Evolutionary conservation across 805 yeast genomes (phyloP), one percentile per base, ranked within the genome.

Genomic region (Cyberlindnera euphorbiae): DNA sequence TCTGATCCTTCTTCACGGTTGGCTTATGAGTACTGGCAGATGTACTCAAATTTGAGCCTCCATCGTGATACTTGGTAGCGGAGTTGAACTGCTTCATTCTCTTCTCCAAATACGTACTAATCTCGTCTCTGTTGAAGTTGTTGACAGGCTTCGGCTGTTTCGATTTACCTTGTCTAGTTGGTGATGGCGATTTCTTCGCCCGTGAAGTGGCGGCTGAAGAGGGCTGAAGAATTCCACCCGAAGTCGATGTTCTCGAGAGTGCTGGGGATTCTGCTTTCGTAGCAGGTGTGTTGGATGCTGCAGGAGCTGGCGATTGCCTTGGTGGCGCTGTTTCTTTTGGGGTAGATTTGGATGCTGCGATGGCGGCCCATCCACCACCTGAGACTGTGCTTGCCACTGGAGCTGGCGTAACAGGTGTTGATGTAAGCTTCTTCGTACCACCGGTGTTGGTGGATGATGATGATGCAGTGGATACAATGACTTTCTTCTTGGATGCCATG

Each of bases 361-460:
- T 38, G 23, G 49, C 44, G 8, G 52, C 52, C 52, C 52, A 47
- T 1, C 49, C 51, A 21, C 34, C 10, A 29, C 31, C 26, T 13
- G 29, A 8, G 19, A 24, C 17, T 16, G 22, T 7, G 22, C 9
- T 19, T 19, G 22, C 22, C 22, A 19, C 22, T 19, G 22, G 22
- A 13, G 22, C 27, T 16, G 21, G 19, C 5, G 28, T 3, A 15
- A 13, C 12, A 6, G 28, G 22, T 16, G n/a, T 30, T 19, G 18
- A 34, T 31, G 26, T 22, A 26, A 16, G 16, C 10, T 17, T 35
- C 18, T 22, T 32, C 23, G 22, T 8, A 9, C 22, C 22, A 9
- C 22, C 9, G 9, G 7, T 7, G 9, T 19, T 19, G 22, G 9
- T 9, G 9, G 22, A 19, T 19, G 22, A 19, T 19, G 22, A 19